phyloP scores from a whole-genome alignment of 2,329 filamentous ascomycete genomes.

The Verticillium longisporum region DNA sequence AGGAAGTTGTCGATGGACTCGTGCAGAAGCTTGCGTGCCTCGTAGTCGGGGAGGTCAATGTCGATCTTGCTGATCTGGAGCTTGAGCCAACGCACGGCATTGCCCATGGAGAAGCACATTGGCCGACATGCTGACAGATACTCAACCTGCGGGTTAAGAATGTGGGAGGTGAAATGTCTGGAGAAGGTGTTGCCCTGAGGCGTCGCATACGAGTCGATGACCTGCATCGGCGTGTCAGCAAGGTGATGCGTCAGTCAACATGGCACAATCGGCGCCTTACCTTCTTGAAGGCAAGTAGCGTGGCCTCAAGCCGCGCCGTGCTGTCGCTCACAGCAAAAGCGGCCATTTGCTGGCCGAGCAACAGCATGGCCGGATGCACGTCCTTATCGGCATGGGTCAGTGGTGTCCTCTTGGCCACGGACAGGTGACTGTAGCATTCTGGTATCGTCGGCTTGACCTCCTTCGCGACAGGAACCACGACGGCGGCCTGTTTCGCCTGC shows the following conservation, averaged over 20 bases:
- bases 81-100: slow-evolving; percentile 92
- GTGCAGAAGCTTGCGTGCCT: slow-evolving; percentile 73
- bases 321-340: slow-evolving; percentile 85
- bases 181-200: slow-evolving; percentile 78
- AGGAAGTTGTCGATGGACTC: slow-evolving; percentile 85
- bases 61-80: slow-evolving; percentile 86
- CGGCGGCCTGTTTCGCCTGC: slow-evolving; percentile 26
- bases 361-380: slow-evolving; percentile 81
- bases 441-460: slow-evolving; percentile 54
- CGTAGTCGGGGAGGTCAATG: slow-evolving; percentile 72
- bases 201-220: slow-evolving; percentile 89
- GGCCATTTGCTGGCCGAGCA: slow-evolving; percentile 83
- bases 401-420: slow-evolving; percentile 54
- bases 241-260: not conserved
- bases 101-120: slow-evolving; percentile 94
- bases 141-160: slow-evolving; percentile 90
- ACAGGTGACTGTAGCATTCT: slow-evolving; percentile 76
- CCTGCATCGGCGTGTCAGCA: slow-evolving; percentile 36
- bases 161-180: slow-evolving; percentile 84
- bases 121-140: slow-evolving; percentile 92
- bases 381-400: slow-evolving; percentile 59
- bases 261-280: slow-evolving; percentile 34
- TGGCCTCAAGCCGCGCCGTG: slow-evolving; percentile 80
- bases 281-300: slow-evolving; percentile 81
- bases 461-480: slow-evolving; percentile 26